A percentile compares a stretch with the other conserved stretches of the same genome.
These are phyloP conservation scores for Ophiostoma australiae DNA, from an alignment of 2,329 filamentous ascomycete species.

Conservation along the genomic window DNA sequence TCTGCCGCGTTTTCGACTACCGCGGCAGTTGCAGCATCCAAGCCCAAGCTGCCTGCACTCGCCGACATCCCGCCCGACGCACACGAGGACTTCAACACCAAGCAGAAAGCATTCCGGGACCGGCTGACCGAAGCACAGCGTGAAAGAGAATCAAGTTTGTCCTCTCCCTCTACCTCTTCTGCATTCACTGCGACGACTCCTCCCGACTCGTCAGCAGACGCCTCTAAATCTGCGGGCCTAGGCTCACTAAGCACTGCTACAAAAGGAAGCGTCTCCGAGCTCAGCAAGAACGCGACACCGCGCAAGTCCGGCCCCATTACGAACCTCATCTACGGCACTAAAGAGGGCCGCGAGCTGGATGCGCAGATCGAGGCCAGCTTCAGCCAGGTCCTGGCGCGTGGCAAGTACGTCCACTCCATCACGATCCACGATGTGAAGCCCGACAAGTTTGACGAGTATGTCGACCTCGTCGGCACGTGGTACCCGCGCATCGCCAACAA, in stretches of 20 bases:
- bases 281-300: constrained; percentile 50
- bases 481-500: constrained; percentile 83
- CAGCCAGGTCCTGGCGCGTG: constrained; percentile 86
- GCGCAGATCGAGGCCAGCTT: constrained; percentile 95
- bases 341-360: constrained; percentile 89
- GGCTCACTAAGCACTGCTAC: constrained; percentile 55
- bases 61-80: constrained; percentile 73
- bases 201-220: not conserved
- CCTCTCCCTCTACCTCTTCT: constrained; percentile 37
- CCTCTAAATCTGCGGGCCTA: constrained; percentile 40
- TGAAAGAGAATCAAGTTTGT: constrained; percentile 67
- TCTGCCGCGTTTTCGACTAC: constrained; percentile 3
- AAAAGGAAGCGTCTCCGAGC: constrained; percentile 56
- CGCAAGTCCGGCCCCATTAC: constrained; percentile 71
- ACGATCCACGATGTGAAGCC: constrained; percentile 94
- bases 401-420: constrained; percentile 98
- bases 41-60: constrained; percentile 60
- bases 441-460: constrained; percentile 92
- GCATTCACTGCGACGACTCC: constrained; percentile 11
- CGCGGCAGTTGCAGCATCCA: not conserved
- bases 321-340: constrained; percentile 92
- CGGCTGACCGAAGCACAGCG: constrained; percentile 70
- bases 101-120: constrained; percentile 83
- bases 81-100: constrained; percentile 70
- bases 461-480: constrained; percentile 81